Evolutionary conservation across 331 rosid species (phyloP), one percentile per base, ranked within the genome.

Genomic region (Quercus tomentella): DNA sequence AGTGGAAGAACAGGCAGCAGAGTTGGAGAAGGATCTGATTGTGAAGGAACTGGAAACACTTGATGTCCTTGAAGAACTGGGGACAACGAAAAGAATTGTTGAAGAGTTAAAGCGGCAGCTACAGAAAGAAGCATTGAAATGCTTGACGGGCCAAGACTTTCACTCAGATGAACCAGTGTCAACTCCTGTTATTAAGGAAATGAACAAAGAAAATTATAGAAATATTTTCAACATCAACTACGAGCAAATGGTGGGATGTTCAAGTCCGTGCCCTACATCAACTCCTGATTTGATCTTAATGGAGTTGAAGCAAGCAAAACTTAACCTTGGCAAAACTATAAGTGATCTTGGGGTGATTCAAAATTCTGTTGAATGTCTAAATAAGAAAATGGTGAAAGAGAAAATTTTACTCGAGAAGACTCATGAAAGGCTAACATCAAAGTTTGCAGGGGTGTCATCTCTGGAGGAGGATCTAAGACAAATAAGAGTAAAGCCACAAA

Each of bases 21-120:
- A 93, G 86, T 83, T 96, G 86, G 99, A 96, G 88, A 96, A 96
- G 87, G 97, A 96, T 87, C 86, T 96, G 84, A 96, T 96, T 28
- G 97, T 96, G 49, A 96, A 96, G 76, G 99, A 96, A 79, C 89
- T 96, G 0, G 98, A 96, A 89, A 93, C 99, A 21, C 98, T 96
- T 57, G 99, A 96, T 74, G 93, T 96, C 41, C 92, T 96, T 37
- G 99, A 96, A 87, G 97, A 96, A 84, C 85, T 96, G 1, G 96
- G 96, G 67, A 87, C 97, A 74, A 92, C 99, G 20, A 96, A 96
- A 76, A 81, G 89, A 76, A 88, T 93, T 52, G 91, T 96, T 49
- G 98, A 93, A 82, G 97, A 92, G 22, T 85, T 96, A 57, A 96
- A 96, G 79, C 84, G 85, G 79, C 94, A 91, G 87, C 89, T 96